Percentiles rank a stretch among this genome's conserved stretches.
These are phyloP conservation scores for Gossypium bickii DNA, from an alignment of 345 rosid species.

Conservation along the genomic window DNA sequence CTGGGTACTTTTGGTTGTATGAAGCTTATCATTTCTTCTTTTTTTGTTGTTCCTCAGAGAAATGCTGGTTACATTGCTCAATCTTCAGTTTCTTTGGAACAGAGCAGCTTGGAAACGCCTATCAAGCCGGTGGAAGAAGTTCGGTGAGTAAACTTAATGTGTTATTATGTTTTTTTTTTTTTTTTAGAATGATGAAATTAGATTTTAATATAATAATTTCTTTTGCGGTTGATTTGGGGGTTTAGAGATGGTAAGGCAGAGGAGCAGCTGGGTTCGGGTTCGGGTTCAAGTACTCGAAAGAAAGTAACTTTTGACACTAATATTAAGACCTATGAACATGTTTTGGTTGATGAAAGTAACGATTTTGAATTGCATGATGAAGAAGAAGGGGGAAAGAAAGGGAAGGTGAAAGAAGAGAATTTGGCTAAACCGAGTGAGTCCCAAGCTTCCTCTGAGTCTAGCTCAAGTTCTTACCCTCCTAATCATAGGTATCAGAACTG, in stretches of 20 bases:
- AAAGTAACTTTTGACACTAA: conserved; percentile 75
- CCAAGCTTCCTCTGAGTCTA: conserved; percentile 50
- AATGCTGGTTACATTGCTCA: conserved; percentile 21
- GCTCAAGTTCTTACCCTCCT: conserved; percentile 54
- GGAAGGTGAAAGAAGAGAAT: conserved; percentile 22
- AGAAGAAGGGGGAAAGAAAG: conserved; percentile 21
- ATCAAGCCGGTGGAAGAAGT: conserved; percentile 27
- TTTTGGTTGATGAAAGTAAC: conserved; percentile 36
- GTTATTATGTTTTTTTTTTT: not conserved
- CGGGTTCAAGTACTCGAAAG: conserved; percentile 35
- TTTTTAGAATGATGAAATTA: not conserved
- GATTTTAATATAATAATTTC: not conserved
- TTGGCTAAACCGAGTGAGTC: conserved; percentile 28
- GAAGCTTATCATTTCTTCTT: not conserved
- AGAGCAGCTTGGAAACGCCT: conserved; percentile 26
- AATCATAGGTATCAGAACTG: conserved; percentile 63
- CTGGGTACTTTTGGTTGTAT: not conserved
- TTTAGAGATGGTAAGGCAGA: conserved; percentile 43
- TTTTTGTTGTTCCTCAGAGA: conserved; percentile 19
- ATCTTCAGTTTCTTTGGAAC: conserved; percentile 27
- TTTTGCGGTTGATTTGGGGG: not conserved
- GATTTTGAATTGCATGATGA: conserved; percentile 29
- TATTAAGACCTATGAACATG: conserved; percentile 61
- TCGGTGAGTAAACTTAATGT: conserved; percentile 30
- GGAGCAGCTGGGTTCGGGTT: conserved; percentile 18